Conservation (phyloP, 2,329 filamentous ascomycete genomes). For the Pseudopyricularia javanii region DNA sequence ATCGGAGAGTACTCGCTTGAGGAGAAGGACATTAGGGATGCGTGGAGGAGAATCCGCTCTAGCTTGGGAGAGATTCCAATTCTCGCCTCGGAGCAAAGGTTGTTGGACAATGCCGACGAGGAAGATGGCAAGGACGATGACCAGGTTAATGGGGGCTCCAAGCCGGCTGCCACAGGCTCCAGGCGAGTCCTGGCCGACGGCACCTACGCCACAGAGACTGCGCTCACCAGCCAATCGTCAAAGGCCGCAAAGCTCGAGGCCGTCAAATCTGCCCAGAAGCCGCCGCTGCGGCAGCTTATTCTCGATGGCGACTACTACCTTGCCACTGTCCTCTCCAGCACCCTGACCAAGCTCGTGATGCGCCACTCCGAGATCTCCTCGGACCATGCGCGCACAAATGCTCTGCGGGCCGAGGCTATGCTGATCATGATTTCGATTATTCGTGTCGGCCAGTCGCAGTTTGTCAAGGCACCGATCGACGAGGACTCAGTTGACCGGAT, state of each 20-base stretch:
- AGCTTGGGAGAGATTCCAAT: conserved; percentile 96
- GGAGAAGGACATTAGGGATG: conserved; percentile 85
- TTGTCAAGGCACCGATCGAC: conserved; percentile 93
- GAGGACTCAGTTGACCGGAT: conserved; percentile 97
- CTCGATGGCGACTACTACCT: conserved; percentile 96
- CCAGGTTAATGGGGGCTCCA: conserved; percentile 71
- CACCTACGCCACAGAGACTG: conserved; percentile 94
- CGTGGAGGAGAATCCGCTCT: conserved; percentile 90
- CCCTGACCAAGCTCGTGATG: conserved; percentile 95
- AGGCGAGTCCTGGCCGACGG: conserved; percentile 90
- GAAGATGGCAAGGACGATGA: conserved; percentile 48
- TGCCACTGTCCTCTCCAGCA: conserved; percentile 87
- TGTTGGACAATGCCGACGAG: conserved; percentile 74
- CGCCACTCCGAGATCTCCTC: conserved; percentile 86
- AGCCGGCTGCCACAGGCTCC: conserved; percentile 65
- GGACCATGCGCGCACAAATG: conserved; percentile 79
- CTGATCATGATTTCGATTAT: conserved; percentile 99
- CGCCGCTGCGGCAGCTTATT: conserved; percentile 85
- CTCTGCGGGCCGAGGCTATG: conserved; percentile 92
- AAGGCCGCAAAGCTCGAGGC: conserved; percentile 87
- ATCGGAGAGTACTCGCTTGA: conserved; percentile 94
- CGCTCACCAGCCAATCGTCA: conserved; percentile 83
- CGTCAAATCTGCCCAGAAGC: conserved; percentile 94
- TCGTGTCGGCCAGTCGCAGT: conserved; percentile 95
- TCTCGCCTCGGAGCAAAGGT: conserved; percentile 81